phyloP scores from a whole-genome alignment of 2,329 filamentous ascomycete genomes.

The Colletotrichum chrysophilum region DNA sequence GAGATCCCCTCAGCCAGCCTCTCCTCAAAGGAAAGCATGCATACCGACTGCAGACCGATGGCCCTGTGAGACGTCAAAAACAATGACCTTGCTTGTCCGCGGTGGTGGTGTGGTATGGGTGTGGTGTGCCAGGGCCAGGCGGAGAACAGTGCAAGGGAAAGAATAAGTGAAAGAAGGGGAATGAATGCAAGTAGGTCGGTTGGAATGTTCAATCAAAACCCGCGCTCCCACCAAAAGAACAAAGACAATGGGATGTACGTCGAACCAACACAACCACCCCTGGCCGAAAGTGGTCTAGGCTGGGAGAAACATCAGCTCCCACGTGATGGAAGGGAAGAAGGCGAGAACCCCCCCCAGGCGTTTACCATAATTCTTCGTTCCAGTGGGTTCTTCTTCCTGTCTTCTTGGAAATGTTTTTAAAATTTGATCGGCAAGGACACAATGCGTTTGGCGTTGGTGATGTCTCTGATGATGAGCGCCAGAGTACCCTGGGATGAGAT shows the following conservation, averaged over 20 bases:
- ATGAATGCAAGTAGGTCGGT: slow-evolving; percentile 13
- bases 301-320: background rate
- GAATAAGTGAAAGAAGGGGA: slow-evolving; percentile 9
- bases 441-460: slow-evolving; percentile 21
- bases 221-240: background rate
- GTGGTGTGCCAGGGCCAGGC: slow-evolving; percentile 3
- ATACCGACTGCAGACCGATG: slow-evolving; percentile 10
- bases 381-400: background rate
- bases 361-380: background rate
- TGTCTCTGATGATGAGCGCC: slow-evolving; percentile 16
- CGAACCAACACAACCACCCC: background rate
- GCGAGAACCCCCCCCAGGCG: background rate
- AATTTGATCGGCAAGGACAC: slow-evolving; percentile 20
- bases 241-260: slow-evolving; percentile 17
- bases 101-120: background rate
- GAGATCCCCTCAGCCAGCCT: background rate
- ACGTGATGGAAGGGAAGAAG: slow-evolving; percentile 17
- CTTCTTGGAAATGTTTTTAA: slow-evolving; percentile 1
- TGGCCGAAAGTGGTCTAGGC: slow-evolving; percentile 11
- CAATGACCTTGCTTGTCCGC: slow-evolving; percentile 10
- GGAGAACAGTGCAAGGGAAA: slow-evolving; percentile 8
- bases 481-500: background rate
- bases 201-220: slow-evolving; percentile 10
- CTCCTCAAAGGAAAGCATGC: slow-evolving; percentile 13
- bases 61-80: slow-evolving; percentile 4